Evolutionary conservation across 805 yeast species (phyloP).

Genomic region (Torulaspora quercuum): DNA sequence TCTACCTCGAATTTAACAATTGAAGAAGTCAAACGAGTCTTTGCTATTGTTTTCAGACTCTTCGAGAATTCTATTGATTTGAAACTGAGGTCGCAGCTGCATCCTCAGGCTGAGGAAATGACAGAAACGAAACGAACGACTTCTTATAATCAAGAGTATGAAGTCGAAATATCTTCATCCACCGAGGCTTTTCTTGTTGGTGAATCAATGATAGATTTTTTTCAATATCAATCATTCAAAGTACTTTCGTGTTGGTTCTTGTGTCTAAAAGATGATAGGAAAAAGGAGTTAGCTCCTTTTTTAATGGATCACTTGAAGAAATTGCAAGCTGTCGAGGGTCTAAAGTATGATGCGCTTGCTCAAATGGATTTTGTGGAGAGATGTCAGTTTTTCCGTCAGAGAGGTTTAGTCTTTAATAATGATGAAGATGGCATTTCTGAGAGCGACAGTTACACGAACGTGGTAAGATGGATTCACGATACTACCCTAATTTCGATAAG

Average conservation of each 20-base stretch:
- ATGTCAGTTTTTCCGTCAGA: constrained; percentile 50
- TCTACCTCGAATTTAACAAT: constrained; percentile 67
- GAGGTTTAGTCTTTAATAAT: not conserved
- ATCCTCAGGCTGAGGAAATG: constrained; percentile 1
- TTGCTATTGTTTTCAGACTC: constrained; percentile 78
- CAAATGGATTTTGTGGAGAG: constrained; percentile 64
- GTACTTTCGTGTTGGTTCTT: constrained; percentile 72
- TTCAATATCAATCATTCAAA: constrained; percentile 59
- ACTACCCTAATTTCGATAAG: constrained; percentile 13
- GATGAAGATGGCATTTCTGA: constrained; percentile 3
- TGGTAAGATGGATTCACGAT: constrained; percentile 12
- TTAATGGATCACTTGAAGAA: constrained; percentile 53
- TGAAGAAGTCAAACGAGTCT: constrained; percentile 74
- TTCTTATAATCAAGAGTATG: constrained; percentile 41
- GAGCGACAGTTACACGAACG: constrained; percentile 1
- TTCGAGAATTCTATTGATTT: constrained; percentile 66
- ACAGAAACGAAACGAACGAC: not conserved
- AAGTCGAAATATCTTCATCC: constrained; percentile 53
- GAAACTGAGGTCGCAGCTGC: constrained; percentile 16
- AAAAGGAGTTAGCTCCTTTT: constrained; percentile 59
- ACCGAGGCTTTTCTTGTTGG: constrained; percentile 46
- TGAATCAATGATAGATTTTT: constrained; percentile 55
- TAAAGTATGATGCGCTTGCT: constrained; percentile 52
- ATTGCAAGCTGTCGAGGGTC: constrained; percentile 38
- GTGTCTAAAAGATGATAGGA: constrained; percentile 54